Evolutionary conservation across 495 filamentous ascomycete species (phyloP), one percentile per base, ranked within the genome.

Genomic region (Podospora conica): DNA sequence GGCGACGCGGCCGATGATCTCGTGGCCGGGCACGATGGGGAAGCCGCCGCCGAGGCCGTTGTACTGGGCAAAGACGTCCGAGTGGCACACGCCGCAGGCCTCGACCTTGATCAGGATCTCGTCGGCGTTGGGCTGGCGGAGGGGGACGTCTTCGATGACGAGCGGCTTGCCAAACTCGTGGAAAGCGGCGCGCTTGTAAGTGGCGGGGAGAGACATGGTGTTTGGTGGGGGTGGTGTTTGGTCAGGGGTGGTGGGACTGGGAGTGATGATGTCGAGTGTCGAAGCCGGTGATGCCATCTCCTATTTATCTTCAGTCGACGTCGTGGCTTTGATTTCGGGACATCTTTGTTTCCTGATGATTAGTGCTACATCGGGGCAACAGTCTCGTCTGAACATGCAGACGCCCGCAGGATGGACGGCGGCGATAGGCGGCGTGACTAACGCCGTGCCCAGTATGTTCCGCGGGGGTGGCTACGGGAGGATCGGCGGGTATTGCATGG

Each of bases 21-120:
- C 83, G 68, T 85, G 83, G 15, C 82, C 82, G 0, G 82, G 82
- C 6, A 74, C 68, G 4, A 77, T 69, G n/a, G 83, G 83, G 55
- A 83, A 84, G n/a, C 74, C 72, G 57, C 88, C 90, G 28, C 91
- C 90, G 86, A 89, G 90, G 59, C 86, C 88, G 61, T 89, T 86
- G 65, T 81, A 87, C 65, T 90, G 86, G 59, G 86, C 90, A 78
- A 92, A 89, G 15, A 90, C 84, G 70, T 94, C 91, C 22, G 86
- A 90, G 33, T 87, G 89, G 75, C 91, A 93, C 20, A 94, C 87
- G 70, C 91, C 91, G 74, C 91, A 96, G 63, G 75, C 75, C 48
- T 79, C 77, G 64, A 79, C 77, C 71, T 81, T 85, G 63, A 93
- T 81, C 65, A 93, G 89, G 58, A 93, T 80, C 69, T 93, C 90